Percentiles rank a stretch among this genome's conserved stretches.
phyloP scores from a whole-genome alignment of 2,329 filamentous ascomycete species.

The Sporothrix sp. region DNA sequence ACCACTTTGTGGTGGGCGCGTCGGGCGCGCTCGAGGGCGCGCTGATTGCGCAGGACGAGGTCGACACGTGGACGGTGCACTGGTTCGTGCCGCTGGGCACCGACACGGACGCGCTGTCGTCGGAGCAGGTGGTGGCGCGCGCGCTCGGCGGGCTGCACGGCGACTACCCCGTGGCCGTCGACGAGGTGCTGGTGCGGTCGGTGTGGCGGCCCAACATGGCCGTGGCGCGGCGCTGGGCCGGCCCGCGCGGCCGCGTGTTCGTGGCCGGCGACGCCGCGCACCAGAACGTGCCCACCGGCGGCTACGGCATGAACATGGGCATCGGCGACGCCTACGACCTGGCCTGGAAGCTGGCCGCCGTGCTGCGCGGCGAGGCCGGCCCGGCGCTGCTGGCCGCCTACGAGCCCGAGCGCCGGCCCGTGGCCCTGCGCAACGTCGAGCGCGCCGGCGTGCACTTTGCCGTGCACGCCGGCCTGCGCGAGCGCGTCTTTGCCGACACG shows the following conservation, averaged over 20 bases:
- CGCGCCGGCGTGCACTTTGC: slow-evolving; percentile 9
- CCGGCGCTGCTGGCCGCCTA: slow-evolving; percentile 37
- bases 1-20: slow-evolving; percentile 14
- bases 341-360: slow-evolving; percentile 43
- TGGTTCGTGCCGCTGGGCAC: slow-evolving; percentile 7
- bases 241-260: slow-evolving; percentile 34
- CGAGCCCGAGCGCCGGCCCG: slow-evolving; percentile 33
- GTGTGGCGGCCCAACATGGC: neutral
- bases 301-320: slow-evolving; percentile 48
- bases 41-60: slow-evolving; percentile 13
- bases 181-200: neutral
- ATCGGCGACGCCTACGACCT: slow-evolving; percentile 45
- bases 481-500: neutral
- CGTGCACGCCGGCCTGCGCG: slow-evolving; percentile 16
- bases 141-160: neutral
- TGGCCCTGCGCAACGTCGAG: slow-evolving; percentile 19
- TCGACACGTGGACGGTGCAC: slow-evolving; percentile 10
- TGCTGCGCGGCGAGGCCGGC: slow-evolving; percentile 25
- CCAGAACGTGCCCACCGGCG: slow-evolving; percentile 44
- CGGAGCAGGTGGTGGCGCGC: neutral
- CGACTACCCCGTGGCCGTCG: neutral
- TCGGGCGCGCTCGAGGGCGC: slow-evolving; percentile 6
- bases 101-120: neutral
- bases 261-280: slow-evolving; percentile 49
- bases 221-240: neutral